phyloP scores from a whole-genome alignment of 768 basidiomycete species.

The Leucosporidium yakuticum region DNA sequence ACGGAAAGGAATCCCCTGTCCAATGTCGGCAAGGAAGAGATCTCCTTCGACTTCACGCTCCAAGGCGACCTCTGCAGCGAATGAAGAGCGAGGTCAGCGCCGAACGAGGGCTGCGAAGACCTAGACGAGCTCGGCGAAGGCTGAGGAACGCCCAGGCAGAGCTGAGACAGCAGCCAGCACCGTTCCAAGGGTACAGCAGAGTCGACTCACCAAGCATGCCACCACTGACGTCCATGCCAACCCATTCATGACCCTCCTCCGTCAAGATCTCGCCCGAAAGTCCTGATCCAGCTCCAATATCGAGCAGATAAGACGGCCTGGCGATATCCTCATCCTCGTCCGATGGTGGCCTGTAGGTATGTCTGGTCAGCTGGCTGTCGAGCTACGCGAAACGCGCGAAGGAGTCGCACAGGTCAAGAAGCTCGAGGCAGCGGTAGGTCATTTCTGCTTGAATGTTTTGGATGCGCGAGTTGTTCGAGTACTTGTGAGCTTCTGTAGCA shows the following conservation, averaged over 20 bases:
- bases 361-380: neutral
- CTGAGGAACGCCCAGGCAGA: no score
- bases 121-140: no score
- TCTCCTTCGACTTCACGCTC: slow-evolving; percentile 95
- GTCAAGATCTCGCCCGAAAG: slow-evolving; percentile 93
- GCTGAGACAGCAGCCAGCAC: neutral
- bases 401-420: slow-evolving; percentile 62
- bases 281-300: slow-evolving; percentile 97
- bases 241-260: slow-evolving; percentile 88
- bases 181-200: neutral
- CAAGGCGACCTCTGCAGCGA: slow-evolving; percentile 78
- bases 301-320: slow-evolving; percentile 76
- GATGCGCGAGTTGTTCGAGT: slow-evolving; percentile 95
- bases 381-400: neutral
- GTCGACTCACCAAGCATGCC: slow-evolving; percentile 80
- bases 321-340: slow-evolving; percentile 43
- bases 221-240: slow-evolving; percentile 88
- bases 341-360: neutral
- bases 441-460: slow-evolving; percentile 95
- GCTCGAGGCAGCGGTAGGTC: slow-evolving; percentile 91
- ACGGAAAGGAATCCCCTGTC: slow-evolving; percentile 94
- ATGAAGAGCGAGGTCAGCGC: neutral
- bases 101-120: no score
- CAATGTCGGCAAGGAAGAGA: slow-evolving; percentile 92
- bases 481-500: slow-evolving; percentile 89